Percentiles rank a stretch among this genome's conserved stretches.
These are phyloP conservation scores for Tolypocladium pustulatum DNA, from an alignment of 2,329 filamentous ascomycete genomes.

Conservation along the genomic window DNA sequence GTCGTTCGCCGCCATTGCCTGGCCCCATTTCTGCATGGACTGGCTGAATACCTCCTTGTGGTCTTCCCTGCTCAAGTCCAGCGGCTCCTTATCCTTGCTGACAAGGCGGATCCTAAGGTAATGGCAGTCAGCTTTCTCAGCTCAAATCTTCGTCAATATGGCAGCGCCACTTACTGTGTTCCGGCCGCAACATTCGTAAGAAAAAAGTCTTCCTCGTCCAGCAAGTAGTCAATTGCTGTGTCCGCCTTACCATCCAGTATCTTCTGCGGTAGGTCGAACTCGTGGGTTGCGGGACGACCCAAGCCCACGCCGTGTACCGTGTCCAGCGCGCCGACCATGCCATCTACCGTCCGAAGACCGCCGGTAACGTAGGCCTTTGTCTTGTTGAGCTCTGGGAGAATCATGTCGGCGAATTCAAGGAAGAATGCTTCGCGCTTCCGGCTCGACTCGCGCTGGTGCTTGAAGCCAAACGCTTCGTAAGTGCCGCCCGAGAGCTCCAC, in stretches of 20 bases:
- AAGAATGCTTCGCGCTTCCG: slow-evolving; percentile 49
- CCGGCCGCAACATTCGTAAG: slow-evolving; percentile 16
- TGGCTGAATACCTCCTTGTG: slow-evolving; percentile 17
- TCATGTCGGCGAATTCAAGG: slow-evolving; percentile 46
- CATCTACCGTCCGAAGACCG: slow-evolving; percentile 41
- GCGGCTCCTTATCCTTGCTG: slow-evolving; percentile 38
- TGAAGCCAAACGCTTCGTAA: slow-evolving; percentile 42
- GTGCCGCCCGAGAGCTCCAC: slow-evolving; percentile 53
- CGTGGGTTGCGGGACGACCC: slow-evolving; percentile 22
- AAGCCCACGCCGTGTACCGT: slow-evolving; percentile 51
- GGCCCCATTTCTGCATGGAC: slow-evolving; percentile 17
- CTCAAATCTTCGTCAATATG: not conserved
- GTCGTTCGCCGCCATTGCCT: slow-evolving; percentile 18
- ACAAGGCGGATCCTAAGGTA: slow-evolving; percentile 18
- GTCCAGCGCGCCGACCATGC: slow-evolving; percentile 47
- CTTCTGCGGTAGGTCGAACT: slow-evolving; percentile 15
- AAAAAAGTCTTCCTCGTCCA: slow-evolving; percentile 42
- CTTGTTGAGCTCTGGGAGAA: slow-evolving; percentile 31
- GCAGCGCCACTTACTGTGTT: slow-evolving; percentile 17
- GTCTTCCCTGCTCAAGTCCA: slow-evolving; percentile 38
- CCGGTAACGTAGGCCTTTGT: slow-evolving; percentile 51
- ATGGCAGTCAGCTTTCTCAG: not conserved
- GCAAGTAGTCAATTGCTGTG: slow-evolving; percentile 33
- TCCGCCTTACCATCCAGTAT: slow-evolving; percentile 19
- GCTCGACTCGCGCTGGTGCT: slow-evolving; percentile 41